Percentiles rank a stretch among this genome's conserved stretches.
These are phyloP conservation scores for Ogataea paraovalis DNA, from an alignment of 805 yeast species.

Conservation along the genomic window DNA sequence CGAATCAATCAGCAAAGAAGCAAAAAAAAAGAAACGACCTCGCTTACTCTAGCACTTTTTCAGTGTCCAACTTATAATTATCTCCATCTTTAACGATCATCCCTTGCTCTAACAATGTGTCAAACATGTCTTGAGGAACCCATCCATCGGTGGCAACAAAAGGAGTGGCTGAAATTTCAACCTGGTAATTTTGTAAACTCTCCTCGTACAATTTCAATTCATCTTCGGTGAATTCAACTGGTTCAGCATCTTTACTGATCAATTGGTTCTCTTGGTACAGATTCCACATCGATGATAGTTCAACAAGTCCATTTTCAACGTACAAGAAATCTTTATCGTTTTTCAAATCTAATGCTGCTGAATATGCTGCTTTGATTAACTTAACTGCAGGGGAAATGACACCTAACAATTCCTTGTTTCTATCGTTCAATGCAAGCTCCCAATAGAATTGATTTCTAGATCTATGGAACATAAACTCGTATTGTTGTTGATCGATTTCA, in stretches of 20 bases:
- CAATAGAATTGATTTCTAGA: conserved; percentile 89
- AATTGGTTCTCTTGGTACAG: conserved; percentile 56
- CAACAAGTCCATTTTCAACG: conserved; percentile 63
- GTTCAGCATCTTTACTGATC: conserved; percentile 46
- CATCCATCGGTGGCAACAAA: conserved; percentile 91
- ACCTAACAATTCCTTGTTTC: conserved; percentile 63
- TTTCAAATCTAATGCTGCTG: conserved; percentile 56
- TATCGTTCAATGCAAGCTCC: conserved; percentile 71
- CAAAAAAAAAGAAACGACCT: too few species aligned
- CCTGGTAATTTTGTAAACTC: conserved; percentile 63
- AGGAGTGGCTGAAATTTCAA: conserved; percentile 64
- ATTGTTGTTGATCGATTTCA: conserved; percentile 73
- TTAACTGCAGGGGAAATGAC: conserved; percentile 82
- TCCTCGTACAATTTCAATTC: conserved; percentile 55
- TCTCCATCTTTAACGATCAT: conserved; percentile 54
- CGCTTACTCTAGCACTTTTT: conserved; percentile 19
- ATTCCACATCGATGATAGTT: conserved; percentile 66
- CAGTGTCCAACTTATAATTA: conserved; percentile 38
- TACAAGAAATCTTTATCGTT: conserved; percentile 55
- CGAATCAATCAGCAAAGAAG: too few species aligned
- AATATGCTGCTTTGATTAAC: conserved; percentile 60
- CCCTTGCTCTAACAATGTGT: conserved; percentile 62
- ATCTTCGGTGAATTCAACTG: conserved; percentile 55
- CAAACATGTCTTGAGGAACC: conserved; percentile 93
- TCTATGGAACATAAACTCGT: conserved; percentile 79